Conservation (phyloP, 78 protist species). For the Cyanophora paradoxa region DNA sequence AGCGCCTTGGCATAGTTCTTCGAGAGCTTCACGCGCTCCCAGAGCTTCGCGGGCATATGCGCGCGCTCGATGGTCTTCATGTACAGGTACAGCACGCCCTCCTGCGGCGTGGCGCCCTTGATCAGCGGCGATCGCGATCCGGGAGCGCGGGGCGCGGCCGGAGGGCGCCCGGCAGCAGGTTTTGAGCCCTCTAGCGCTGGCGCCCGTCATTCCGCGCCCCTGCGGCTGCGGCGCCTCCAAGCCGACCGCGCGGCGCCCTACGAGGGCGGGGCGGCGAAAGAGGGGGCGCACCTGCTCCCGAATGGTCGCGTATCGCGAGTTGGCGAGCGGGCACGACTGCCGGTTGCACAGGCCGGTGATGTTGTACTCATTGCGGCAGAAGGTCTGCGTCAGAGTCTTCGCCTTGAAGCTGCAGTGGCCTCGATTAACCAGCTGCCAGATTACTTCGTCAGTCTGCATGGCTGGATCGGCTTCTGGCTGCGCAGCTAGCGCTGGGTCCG, state of each 20-base stretch:
- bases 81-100: conserved; percentile 74
- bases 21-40: conserved; percentile 76
- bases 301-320: too few species aligned
- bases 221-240: too few species aligned
- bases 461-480: conserved; percentile 16
- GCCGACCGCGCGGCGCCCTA: too few species aligned
- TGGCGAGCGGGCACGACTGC: conserved; percentile 93
- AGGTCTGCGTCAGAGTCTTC: conserved; percentile 56
- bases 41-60: conserved; percentile 84
- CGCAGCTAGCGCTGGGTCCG: background rate
- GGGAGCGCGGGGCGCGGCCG: background rate
- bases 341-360: conserved; percentile 87
- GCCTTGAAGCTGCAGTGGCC: conserved; percentile 68
- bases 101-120: too few species aligned
- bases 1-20: conserved; percentile 61
- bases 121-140: too few species aligned
- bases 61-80: conserved; percentile 96
- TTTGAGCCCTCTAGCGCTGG: too few species aligned
- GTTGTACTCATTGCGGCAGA: conserved; percentile 89
- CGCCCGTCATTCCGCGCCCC: background rate
- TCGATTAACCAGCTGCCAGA: conserved; percentile 77
- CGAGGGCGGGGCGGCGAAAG: too few species aligned
- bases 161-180: background rate
- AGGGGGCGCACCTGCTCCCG: too few species aligned
- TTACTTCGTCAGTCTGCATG: conserved; percentile 76